A percentile compares a stretch with the other conserved stretches of the same genome.
phyloP scores from a whole-genome alignment of 2,329 filamentous ascomycete genomes.

The Fonsecaea pedrosoi region DNA sequence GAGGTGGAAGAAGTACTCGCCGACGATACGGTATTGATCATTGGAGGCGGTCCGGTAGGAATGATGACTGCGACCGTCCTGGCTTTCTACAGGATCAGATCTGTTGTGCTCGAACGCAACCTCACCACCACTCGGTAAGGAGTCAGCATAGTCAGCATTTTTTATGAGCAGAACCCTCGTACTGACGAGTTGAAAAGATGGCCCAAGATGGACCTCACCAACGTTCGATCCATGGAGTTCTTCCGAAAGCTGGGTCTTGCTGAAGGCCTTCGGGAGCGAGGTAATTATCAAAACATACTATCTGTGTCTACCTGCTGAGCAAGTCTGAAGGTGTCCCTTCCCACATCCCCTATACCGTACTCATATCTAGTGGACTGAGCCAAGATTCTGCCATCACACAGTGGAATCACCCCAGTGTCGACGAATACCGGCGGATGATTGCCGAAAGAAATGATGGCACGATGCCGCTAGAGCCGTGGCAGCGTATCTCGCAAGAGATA shows the following conservation, averaged over 20 bases:
- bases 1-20: neutral
- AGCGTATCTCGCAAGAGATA: conserved; percentile 45
- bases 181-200: conserved; percentile 44
- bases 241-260: conserved; percentile 37
- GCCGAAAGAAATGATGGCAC: conserved; percentile 44
- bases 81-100: conserved; percentile 30
- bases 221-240: conserved; percentile 48
- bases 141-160: neutral
- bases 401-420: conserved; percentile 20
- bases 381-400: conserved; percentile 12
- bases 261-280: conserved; percentile 25
- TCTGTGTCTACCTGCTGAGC: neutral
- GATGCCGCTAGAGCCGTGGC: conserved; percentile 44
- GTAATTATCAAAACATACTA: neutral
- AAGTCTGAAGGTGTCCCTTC: conserved; percentile 7
- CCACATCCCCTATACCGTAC: conserved; percentile 4
- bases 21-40: conserved; percentile 48
- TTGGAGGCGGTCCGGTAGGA: conserved; percentile 56
- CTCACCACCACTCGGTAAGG: conserved; percentile 37
- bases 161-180: conserved; percentile 49
- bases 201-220: conserved; percentile 52
- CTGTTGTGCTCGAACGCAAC: conserved; percentile 41
- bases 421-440: conserved; percentile 29
- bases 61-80: conserved; percentile 46
- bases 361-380: conserved; percentile 7